These are phyloP conservation scores for Nicotiana tomentosiformis DNA, from an alignment of 257 asterid genomes.

Conservation along the genomic window DNA sequence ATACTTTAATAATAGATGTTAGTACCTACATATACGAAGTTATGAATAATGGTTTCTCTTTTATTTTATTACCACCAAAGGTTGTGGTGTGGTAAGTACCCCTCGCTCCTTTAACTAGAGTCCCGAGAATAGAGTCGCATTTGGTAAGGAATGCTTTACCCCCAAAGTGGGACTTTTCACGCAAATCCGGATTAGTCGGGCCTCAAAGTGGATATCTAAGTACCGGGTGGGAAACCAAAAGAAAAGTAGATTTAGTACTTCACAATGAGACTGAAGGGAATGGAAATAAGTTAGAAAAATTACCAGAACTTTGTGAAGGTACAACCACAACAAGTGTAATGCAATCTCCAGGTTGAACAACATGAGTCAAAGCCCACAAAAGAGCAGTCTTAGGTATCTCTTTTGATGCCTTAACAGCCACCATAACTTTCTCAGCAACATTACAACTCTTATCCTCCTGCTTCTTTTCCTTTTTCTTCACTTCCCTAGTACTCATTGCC, in stretches of 20 bases:
- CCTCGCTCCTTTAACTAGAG: no score
- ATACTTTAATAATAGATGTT: neutral
- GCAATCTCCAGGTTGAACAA: constrained; percentile 97
- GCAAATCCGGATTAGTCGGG: no score
- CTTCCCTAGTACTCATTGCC: constrained; percentile 54
- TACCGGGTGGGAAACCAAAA: neutral
- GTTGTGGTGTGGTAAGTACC: no score
- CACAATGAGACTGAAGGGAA: neutral
- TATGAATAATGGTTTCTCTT: no score
- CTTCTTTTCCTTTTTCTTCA: constrained; percentile 61
- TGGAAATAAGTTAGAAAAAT: neutral
- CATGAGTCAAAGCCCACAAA: constrained; percentile 94
- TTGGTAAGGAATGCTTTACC: no score
- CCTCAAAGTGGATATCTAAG: no score
- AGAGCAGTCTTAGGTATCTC: constrained; percentile 93
- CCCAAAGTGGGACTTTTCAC: no score
- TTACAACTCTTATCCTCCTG: constrained; percentile 40
- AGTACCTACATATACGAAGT: no score
- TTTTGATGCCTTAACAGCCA: constrained; percentile 94
- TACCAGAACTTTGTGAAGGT: constrained; percentile 73
- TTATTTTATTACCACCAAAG: no score
- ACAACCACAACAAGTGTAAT: constrained; percentile 90
- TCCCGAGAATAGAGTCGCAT: no score
- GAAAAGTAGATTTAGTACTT: neutral
- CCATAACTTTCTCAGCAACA: constrained; percentile 80